These are phyloP conservation scores for Lactarius pseudohatsudake DNA, from an alignment of 768 basidiomycete species.

Conservation along the genomic window DNA sequence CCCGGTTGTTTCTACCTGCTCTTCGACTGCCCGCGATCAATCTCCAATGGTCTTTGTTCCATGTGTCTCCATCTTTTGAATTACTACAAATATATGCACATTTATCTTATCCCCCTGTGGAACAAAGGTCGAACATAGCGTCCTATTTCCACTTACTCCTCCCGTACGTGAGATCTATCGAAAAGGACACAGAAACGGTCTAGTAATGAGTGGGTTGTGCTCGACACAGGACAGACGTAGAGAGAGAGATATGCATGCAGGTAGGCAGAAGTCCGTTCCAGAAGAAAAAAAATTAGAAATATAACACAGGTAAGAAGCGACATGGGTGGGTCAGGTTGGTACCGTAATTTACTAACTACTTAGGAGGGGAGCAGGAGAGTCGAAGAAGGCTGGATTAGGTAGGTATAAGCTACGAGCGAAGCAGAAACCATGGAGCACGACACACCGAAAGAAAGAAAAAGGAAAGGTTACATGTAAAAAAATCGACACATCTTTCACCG, in stretches of 20 bases:
- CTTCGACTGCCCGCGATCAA: background rate
- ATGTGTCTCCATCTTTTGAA: background rate
- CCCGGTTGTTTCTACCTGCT: background rate
- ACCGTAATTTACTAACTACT: background rate
- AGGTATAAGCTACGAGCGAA: conserved; percentile 18
- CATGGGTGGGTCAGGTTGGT: background rate
- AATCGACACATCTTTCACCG: conserved; percentile 6
- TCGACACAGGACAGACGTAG: background rate
- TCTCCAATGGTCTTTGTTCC: background rate
- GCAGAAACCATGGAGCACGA: conserved; percentile 11
- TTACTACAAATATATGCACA: background rate
- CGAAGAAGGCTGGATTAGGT: conserved; percentile 11
- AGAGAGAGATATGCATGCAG: conserved; percentile 4
- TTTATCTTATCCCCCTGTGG: background rate
- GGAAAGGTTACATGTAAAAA: background rate
- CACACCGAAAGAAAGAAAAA: background rate
- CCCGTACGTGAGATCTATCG: background rate
- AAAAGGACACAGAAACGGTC: background rate
- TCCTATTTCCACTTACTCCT: background rate
- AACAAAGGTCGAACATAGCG: background rate
- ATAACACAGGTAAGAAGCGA: background rate
- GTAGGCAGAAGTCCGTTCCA: background rate
- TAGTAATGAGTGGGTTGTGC: conserved; percentile 9
- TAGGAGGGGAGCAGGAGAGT: background rate
- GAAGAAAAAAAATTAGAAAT: background rate